Conservation (phyloP, 169 alveolate genomes). For the Plasmodium ovale region DNA sequence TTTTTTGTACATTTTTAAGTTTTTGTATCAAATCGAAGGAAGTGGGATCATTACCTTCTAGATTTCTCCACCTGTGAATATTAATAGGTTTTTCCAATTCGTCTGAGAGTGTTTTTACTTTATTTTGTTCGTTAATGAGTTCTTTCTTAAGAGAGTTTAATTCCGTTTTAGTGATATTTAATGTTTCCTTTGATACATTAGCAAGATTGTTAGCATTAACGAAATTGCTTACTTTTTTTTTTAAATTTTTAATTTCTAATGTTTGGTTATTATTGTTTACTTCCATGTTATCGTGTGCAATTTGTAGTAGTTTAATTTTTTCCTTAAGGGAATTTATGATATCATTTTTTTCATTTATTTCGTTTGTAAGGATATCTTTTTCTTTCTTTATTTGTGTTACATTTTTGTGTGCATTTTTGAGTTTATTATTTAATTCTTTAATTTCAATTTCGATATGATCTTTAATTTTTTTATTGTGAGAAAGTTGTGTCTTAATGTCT, state of each 20-base stretch:
- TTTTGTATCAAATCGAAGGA: constrained; percentile 68
- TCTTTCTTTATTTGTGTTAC: constrained; percentile 85
- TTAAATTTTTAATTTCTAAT: constrained; percentile 82
- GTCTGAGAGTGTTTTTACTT: constrained; percentile 93
- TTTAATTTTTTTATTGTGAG: constrained; percentile 86
- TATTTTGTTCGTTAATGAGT: constrained; percentile 89
- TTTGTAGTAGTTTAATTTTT: constrained; percentile 89
- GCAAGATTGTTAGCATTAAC: constrained; percentile 87
- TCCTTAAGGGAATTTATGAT: constrained; percentile 89
- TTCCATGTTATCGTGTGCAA: constrained; percentile 89
- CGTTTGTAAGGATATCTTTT: constrained; percentile 86
- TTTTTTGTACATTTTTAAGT: constrained; percentile 65
- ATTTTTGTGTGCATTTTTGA: constrained; percentile 88
- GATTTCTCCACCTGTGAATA: constrained; percentile 85
- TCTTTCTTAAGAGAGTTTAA: constrained; percentile 83
- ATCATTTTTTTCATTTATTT: constrained; percentile 90
- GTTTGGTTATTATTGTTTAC: constrained; percentile 83
- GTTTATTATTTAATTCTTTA: constrained; percentile 87
- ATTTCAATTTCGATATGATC: constrained; percentile 89
- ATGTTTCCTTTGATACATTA: constrained; percentile 88
- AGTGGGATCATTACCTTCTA: constrained; percentile 73
- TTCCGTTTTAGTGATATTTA: constrained; percentile 85
- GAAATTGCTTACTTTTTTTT: constrained; percentile 82
- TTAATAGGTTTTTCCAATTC: constrained; percentile 95
- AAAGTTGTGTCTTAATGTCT: constrained; percentile 86